Conservation (phyloP, 139 green algal species). For the Picochlorum sp. region DNA sequence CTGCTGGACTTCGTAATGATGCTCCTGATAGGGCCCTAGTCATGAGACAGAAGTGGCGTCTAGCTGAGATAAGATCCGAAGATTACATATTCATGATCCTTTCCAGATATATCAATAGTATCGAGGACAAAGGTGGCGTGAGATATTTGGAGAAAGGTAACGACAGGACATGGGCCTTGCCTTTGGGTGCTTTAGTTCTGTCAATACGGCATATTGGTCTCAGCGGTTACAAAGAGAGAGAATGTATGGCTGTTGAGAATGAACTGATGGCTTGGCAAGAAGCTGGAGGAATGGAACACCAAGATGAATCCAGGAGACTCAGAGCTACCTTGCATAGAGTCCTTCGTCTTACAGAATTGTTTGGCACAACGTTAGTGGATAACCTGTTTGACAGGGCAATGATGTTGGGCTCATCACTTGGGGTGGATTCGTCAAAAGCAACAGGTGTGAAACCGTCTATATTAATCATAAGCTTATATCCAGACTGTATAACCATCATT, state of each 20-base stretch:
- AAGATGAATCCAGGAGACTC: conserved; percentile 42
- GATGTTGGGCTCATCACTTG: conserved; percentile 60
- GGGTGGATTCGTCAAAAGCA: conserved; percentile 32
- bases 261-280: conserved; percentile 78
- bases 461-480: neutral
- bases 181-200: conserved; percentile 59
- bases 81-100: conserved; percentile 91
- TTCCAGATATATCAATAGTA: conserved; percentile 47
- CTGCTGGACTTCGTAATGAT: conserved; percentile 83
- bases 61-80: conserved; percentile 82
- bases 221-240: conserved; percentile 26
- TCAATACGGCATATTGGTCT: conserved; percentile 77
- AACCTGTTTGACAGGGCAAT: conserved; percentile 31
- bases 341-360: conserved; percentile 63
- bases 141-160: conserved; percentile 26
- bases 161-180: conserved; percentile 51
- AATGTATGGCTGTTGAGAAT: conserved; percentile 80
- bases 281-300: conserved; percentile 15
- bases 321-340: conserved; percentile 74
- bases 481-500: neutral
- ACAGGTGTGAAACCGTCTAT: neutral
- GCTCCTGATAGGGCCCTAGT: conserved; percentile 64
- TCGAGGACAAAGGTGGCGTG: conserved; percentile 41
- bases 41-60: conserved; percentile 80
- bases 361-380: conserved; percentile 52